Conservation (phyloP, 768 basidiomycete genomes). For the Pulveroboletus sp. region DNA sequence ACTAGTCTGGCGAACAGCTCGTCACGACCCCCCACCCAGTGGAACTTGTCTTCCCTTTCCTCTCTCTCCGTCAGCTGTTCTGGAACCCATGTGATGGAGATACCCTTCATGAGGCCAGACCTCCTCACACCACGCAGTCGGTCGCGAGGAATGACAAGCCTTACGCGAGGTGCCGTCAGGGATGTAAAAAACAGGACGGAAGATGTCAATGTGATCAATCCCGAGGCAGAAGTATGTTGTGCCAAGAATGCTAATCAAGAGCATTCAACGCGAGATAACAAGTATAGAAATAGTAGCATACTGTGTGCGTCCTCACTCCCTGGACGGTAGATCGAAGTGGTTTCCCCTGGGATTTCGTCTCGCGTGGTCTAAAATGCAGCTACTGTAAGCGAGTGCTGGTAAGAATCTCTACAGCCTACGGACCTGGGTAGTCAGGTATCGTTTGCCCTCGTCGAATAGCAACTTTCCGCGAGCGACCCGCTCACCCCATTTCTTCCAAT, state of each 20-base stretch:
- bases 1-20: constrained; percentile 64
- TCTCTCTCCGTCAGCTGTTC: constrained; percentile 22
- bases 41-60: constrained; percentile 50
- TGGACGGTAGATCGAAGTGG: not conserved
- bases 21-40: constrained; percentile 57
- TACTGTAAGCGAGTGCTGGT: not conserved
- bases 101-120: constrained; percentile 47
- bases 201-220: constrained; percentile 54
- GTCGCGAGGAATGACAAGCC: constrained; percentile 41
- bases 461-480: constrained; percentile 44
- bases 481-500: constrained; percentile 57
- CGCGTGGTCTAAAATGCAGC: constrained; percentile 6
- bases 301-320: constrained; percentile 30
- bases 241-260: constrained; percentile 51
- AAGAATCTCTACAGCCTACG: constrained; percentile 19
- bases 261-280: not conserved
- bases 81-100: constrained; percentile 43
- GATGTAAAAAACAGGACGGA: constrained; percentile 51
- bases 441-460: constrained; percentile 39
- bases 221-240: constrained; percentile 50
- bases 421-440: constrained; percentile 36
- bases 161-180: constrained; percentile 42
- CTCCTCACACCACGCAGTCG: constrained; percentile 55
- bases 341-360: constrained; percentile 1
- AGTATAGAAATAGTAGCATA: constrained; percentile 18